Conservation (phyloP, 2,329 filamentous ascomycete genomes). For the Tolypocladium album region DNA sequence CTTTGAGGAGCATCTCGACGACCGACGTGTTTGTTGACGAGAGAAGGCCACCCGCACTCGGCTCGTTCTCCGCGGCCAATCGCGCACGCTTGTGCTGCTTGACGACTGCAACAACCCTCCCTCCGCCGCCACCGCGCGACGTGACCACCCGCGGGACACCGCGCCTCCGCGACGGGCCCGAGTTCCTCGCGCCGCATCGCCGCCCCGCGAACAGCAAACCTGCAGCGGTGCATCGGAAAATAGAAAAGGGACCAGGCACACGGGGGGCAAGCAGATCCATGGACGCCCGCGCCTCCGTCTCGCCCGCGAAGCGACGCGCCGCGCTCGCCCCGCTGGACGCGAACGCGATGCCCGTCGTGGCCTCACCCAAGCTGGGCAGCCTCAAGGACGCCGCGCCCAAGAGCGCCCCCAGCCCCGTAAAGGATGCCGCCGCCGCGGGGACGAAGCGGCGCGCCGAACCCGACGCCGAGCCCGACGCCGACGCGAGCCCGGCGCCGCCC, state of each 20-base stretch:
- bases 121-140: background rate
- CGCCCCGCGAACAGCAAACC: background rate
- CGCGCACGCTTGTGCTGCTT: background rate
- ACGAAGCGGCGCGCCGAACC: conserved; percentile 14
- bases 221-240: too few species aligned
- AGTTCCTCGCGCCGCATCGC: background rate
- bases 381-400: conserved; percentile 6
- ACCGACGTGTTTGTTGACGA: background rate
- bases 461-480: conserved; percentile 8
- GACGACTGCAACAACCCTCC: background rate
- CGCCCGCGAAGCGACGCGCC: conserved; percentile 37
- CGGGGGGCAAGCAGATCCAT: background rate
- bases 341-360: conserved; percentile 24
- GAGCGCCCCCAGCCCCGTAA: background rate
- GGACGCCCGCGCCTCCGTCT: conserved; percentile 5
- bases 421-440: conserved; percentile 3
- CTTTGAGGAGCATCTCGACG: background rate
- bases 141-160: background rate
- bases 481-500: conserved; percentile 9
- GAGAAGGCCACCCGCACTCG: background rate
- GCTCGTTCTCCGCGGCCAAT: too few species aligned
- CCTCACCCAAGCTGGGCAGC: conserved; percentile 11
- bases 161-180: background rate
- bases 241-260: too few species aligned
- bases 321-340: conserved; percentile 35